phyloP scores from a whole-genome alignment of 176 grass and related monocot species.

The Carex myosuroides region DNA sequence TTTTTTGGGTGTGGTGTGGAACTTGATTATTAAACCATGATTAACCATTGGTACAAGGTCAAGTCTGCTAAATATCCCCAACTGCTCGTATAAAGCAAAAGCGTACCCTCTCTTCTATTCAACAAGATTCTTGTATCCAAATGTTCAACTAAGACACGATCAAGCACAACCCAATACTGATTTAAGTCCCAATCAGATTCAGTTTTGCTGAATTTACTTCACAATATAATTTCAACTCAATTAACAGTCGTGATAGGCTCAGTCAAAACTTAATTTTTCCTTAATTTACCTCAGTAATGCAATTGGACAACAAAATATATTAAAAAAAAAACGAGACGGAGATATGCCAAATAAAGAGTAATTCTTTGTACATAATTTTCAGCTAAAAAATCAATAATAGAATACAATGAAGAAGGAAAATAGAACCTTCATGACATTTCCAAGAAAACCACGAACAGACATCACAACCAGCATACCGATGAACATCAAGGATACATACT shows the following conservation, averaged over 20 bases:
- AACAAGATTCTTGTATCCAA: background rate
- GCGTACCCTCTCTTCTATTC: background rate
- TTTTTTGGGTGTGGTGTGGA: background rate
- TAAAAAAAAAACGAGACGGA: background rate
- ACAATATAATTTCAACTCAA: background rate
- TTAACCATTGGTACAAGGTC: background rate
- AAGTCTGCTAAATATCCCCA: background rate
- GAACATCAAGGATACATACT: conserved; percentile 97
- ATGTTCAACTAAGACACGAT: background rate
- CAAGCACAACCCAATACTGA: background rate
- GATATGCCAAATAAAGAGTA: background rate
- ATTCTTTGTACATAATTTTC: background rate
- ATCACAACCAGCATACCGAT: conserved; percentile 98
- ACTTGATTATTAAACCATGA: background rate
- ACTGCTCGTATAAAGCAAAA: background rate
- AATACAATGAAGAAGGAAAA: background rate
- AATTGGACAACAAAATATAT: background rate
- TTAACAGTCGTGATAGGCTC: background rate
- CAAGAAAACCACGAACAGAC: conserved; percentile 90
- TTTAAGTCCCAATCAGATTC: background rate
- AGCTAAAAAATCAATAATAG: background rate
- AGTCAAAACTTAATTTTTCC: background rate
- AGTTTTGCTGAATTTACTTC: background rate
- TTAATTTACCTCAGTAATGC: background rate
- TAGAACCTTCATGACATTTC: conserved; percentile 92